A percentile compares a stretch with the other conserved stretches of the same genome.
Conservation (phyloP, 805 yeast species). For the Nakazawaea pomicola region DNA sequence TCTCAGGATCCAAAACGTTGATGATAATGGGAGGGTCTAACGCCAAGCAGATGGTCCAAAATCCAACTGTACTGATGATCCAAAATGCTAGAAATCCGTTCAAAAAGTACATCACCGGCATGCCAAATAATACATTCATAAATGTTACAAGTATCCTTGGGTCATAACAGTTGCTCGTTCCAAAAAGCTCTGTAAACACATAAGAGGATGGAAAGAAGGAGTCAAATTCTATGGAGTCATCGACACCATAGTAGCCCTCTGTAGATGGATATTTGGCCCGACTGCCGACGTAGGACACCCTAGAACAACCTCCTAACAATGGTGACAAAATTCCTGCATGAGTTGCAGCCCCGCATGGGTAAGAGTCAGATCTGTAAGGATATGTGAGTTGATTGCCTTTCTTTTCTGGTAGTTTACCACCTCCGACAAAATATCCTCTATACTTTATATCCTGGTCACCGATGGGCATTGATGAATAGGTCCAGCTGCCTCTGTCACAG, state of each 20-base stretch:
- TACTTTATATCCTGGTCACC: conserved; percentile 68
- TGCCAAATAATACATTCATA: conserved; percentile 57
- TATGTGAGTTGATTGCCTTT: conserved; percentile 29
- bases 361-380: conserved; percentile 87
- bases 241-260: conserved; percentile 48
- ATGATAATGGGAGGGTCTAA: conserved; percentile 75
- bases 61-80: conserved; percentile 59
- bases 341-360: conserved; percentile 83
- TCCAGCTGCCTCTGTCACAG: conserved; percentile 74
- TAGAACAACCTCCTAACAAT: conserved; percentile 73
- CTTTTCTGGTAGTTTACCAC: conserved; percentile 38
- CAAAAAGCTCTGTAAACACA: conserved; percentile 38
- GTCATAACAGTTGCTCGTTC: conserved; percentile 57
- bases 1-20: conserved; percentile 47
- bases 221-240: conserved; percentile 52
- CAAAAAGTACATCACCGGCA: conserved; percentile 52
- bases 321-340: conserved; percentile 81
- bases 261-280: conserved; percentile 42
- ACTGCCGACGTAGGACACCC: conserved; percentile 51
- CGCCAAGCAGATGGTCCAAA: conserved; percentile 74
- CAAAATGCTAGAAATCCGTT: conserved; percentile 50
- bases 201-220: conserved; percentile 75
- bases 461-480: conserved; percentile 69
- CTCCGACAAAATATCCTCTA: conserved; percentile 71
- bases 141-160: conserved; percentile 54